Percentiles rank a stretch among this genome's conserved stretches.
Conservation (phyloP, 441 rosid species). For the Erodium moschatum region DNA sequence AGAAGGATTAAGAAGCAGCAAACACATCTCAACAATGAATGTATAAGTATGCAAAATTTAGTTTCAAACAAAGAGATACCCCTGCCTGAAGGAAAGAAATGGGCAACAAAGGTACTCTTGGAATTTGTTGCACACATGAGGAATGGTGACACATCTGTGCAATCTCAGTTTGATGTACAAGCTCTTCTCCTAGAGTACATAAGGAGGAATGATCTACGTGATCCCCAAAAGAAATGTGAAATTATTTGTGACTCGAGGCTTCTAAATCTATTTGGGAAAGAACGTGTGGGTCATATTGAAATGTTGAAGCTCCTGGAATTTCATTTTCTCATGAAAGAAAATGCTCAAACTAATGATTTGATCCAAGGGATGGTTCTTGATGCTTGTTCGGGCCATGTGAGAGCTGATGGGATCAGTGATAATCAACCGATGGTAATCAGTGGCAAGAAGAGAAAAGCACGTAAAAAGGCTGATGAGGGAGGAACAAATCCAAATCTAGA, state of each 20-base stretch:
- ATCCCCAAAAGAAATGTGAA: constrained; percentile 47
- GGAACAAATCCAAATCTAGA: constrained; percentile 37
- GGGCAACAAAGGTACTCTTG: constrained; percentile 86
- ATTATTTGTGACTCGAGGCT: constrained; percentile 71
- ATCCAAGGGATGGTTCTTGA: constrained; percentile 31
- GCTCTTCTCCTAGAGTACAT: constrained; percentile 67
- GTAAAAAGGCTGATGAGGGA: constrained; percentile 46
- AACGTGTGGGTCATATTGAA: constrained; percentile 60
- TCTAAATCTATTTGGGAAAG: constrained; percentile 51
- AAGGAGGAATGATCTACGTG: constrained; percentile 56
- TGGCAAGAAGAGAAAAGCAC: constrained; percentile 46
- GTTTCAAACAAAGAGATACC: constrained; percentile 27
- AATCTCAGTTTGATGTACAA: constrained; percentile 68
- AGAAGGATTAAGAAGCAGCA: constrained; percentile 42
- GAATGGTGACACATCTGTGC: constrained; percentile 52
- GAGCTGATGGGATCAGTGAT: constrained; percentile 31
- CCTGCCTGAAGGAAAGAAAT: constrained; percentile 35
- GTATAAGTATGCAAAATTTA: constrained; percentile 22
- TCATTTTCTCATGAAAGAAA: constrained; percentile 54
- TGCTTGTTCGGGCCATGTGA: constrained; percentile 31
- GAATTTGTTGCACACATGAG: constrained; percentile 79
- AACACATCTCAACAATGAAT: constrained; percentile 25
- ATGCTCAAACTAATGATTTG: constrained; percentile 29
- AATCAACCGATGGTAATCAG: constrained; percentile 24
- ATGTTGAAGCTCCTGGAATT: constrained; percentile 83